These are phyloP conservation scores for Metschnikowia cerradonensis DNA, from an alignment of 805 yeast genomes.

Conservation along the genomic window DNA sequence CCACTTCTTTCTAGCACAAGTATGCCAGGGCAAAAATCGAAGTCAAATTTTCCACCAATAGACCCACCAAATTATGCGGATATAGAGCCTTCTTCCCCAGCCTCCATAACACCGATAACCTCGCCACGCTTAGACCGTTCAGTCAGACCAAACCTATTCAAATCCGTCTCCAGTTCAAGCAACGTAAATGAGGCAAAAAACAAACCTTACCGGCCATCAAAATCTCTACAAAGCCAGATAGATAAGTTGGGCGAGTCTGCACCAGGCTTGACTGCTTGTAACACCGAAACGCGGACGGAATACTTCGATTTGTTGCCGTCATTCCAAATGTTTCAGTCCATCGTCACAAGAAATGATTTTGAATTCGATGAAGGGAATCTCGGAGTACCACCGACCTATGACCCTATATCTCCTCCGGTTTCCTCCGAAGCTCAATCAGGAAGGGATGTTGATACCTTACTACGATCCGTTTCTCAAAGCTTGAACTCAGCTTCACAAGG, in stretches of 20 bases:
- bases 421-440: not conserved
- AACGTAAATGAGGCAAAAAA: conserved; percentile 1
- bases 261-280: conserved; percentile 7
- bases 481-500: conserved; percentile 2
- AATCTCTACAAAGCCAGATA: conserved; percentile 34
- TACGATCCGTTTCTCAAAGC: conserved; percentile 11
- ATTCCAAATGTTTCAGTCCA: conserved; percentile 61
- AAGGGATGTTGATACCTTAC: conserved; percentile 5
- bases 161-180: not conserved
- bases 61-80: conserved; percentile 24
- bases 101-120: conserved; percentile 8
- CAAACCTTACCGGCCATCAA: conserved; percentile 32
- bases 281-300: conserved; percentile 17
- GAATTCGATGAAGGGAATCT: conserved; percentile 35
- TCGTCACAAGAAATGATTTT: conserved; percentile 39
- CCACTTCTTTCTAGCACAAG: not conserved
- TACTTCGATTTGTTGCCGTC: conserved; percentile 61
- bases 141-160: not conserved
- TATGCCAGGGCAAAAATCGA: not conserved
- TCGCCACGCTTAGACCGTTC: conserved; percentile 4
- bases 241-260: conserved; percentile 20
- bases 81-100: conserved; percentile 13
- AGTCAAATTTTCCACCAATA: conserved; percentile 8
- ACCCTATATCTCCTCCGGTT: conserved; percentile 22
- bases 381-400: conserved; percentile 36